phyloP scores from a whole-genome alignment of 2,329 filamentous ascomycete genomes.

The Aureobasidium sp. region DNA sequence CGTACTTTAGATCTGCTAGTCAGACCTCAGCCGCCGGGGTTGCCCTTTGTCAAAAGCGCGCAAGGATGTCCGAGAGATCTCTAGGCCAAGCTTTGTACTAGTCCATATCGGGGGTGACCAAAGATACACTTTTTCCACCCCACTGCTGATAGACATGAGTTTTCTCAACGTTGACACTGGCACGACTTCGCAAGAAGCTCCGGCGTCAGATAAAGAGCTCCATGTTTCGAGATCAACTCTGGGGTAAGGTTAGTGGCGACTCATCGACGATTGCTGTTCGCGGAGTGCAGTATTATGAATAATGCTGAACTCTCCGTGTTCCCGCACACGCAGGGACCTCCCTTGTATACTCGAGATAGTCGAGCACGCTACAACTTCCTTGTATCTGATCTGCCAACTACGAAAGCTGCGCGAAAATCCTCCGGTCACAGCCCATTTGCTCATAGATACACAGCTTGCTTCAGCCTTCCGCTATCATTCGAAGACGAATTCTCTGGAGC shows the following conservation, averaged over 20 bases:
- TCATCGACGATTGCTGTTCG: slow-evolving; percentile 1
- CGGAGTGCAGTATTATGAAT: neutral
- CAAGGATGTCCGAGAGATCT: slow-evolving; percentile 12
- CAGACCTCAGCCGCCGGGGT: neutral
- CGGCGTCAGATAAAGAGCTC: neutral
- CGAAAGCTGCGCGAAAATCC: neutral
- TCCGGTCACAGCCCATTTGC: neutral
- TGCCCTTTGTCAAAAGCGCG: neutral
- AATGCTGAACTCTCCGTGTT: neutral
- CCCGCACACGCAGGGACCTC: neutral
- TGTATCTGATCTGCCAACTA: neutral
- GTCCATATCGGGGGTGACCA: neutral
- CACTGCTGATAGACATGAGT: neutral
- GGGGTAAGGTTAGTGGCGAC: neutral
- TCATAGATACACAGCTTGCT: neutral
- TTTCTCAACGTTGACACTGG: neutral
- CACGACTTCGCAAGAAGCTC: neutral
- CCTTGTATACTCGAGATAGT: neutral
- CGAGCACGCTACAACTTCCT: neutral
- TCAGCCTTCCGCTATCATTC: neutral
- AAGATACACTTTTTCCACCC: neutral
- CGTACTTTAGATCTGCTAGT: neutral
- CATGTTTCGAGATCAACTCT: neutral
- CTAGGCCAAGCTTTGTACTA: slow-evolving; percentile 5
- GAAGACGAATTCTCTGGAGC: neutral